phyloP scores from a whole-genome alignment of 805 yeast genomes.

The Clavispora carvajalis region DNA sequence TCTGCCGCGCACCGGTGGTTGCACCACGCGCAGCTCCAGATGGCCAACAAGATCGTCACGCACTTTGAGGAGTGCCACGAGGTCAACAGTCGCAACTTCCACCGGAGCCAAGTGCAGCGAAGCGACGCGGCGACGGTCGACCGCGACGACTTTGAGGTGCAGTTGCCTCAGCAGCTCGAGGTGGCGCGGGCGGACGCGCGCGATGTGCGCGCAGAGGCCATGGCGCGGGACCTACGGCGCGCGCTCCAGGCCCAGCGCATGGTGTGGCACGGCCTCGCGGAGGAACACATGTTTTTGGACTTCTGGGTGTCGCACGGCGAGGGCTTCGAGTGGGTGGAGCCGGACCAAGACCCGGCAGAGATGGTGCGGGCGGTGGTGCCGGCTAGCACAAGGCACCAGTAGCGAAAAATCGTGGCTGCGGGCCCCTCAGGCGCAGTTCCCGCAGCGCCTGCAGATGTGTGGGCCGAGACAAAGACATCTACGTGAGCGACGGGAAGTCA shows the following conservation, averaged over 20 bases:
- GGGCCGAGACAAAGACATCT: no score
- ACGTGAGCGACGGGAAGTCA: no score
- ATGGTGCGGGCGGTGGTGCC: constrained; percentile 8
- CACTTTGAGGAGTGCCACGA: constrained; percentile 41
- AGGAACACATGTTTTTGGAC: constrained; percentile 32
- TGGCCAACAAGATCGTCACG: constrained; percentile 30
- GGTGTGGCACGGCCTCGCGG: constrained; percentile 22
- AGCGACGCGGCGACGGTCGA: constrained; percentile 2
- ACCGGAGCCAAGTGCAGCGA: constrained; percentile 11
- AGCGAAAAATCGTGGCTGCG: no score
- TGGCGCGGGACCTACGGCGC: constrained; percentile 6
- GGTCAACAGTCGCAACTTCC: constrained; percentile 35
- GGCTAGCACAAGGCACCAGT: no score
- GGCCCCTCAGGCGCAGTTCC: no score
- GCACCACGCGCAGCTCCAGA: constrained; percentile 27
- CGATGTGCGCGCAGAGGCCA: neutral
- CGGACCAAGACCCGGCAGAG: constrained; percentile 82
- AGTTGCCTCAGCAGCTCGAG: constrained; percentile 3
- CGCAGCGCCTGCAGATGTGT: no score
- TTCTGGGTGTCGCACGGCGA: constrained; percentile 52
- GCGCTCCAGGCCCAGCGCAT: constrained; percentile 9
- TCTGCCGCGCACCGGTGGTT: constrained; percentile 19
- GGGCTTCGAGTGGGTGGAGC: constrained; percentile 85
- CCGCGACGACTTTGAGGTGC: constrained; percentile 8
- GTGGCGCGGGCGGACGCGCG: neutral